Conservation (phyloP, 306 rosid genomes). For the Vicia villosa region DNA sequence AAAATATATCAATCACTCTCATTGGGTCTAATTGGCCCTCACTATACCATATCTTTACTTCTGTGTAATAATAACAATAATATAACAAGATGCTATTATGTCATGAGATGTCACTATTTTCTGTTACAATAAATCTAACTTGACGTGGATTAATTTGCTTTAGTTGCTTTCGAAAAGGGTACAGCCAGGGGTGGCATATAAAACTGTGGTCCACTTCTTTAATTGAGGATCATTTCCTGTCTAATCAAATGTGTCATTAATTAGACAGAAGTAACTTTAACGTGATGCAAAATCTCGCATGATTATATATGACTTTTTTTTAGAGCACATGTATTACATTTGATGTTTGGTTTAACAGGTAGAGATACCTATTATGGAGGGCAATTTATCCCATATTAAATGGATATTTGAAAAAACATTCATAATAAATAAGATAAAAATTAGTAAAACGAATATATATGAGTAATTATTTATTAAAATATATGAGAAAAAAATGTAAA, state of each 20-base stretch:
- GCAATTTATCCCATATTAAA: too few relatives aligned
- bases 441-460: too few relatives aligned
- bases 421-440: too few relatives aligned
- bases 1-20: background rate
- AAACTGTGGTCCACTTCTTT: constrained; percentile 26
- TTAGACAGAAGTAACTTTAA: constrained; percentile 1
- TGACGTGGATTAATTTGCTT: background rate
- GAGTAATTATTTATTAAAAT: too few relatives aligned
- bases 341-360: too few relatives aligned
- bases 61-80: background rate
- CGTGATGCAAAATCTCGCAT: background rate
- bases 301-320: too few relatives aligned
- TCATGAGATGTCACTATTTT: background rate
- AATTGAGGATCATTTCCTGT: constrained; percentile 33
- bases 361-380: too few relatives aligned
- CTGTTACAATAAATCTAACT: background rate
- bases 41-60: background rate
- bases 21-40: background rate
- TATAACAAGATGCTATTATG: background rate
- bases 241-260: background rate
- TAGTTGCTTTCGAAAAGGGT: constrained; percentile 8
- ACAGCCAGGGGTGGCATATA: constrained; percentile 22
- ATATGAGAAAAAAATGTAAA: too few relatives aligned
- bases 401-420: too few relatives aligned
- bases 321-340: too few relatives aligned